Evolutionary conservation across 1,284 basidiomycete genomes (phyloP).

Genomic region (Naganishia sp.): DNA sequence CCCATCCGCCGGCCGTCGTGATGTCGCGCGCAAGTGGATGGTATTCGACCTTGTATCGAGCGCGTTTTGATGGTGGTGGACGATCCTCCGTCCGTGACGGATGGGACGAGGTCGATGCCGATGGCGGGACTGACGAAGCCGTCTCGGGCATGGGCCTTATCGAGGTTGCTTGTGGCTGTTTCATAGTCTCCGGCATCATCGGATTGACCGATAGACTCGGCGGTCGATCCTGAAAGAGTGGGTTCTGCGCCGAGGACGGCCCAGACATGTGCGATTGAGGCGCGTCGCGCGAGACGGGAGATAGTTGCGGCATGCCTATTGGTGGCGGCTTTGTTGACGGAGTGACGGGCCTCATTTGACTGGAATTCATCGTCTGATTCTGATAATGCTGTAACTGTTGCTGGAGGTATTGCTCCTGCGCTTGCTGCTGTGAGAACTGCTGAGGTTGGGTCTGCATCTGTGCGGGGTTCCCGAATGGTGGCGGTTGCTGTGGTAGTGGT

Average conservation of each 20-base stretch:
- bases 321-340: constrained; percentile 8
- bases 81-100: neutral
- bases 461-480: neutral
- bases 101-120: neutral
- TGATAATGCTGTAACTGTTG: neutral
- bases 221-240: neutral
- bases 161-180: no score
- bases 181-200: neutral
- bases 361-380: neutral
- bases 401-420: neutral
- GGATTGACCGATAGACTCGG: neutral
- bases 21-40: constrained; percentile 75
- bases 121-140: neutral
- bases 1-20: constrained; percentile 81
- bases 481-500: neutral
- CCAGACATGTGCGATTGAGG: neutral
- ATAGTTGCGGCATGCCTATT: neutral
- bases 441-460: constrained; percentile 1
- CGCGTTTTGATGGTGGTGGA: constrained; percentile 43
- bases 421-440: constrained; percentile 2
- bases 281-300: neutral
- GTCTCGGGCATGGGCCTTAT: neutral
- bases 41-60: constrained; percentile 86
- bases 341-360: constrained; percentile 2
- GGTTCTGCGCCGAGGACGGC: constrained; percentile 1